phyloP scores from a whole-genome alignment of 1,139 yeast species.

The Zygosaccharomyces sapae region DNA sequence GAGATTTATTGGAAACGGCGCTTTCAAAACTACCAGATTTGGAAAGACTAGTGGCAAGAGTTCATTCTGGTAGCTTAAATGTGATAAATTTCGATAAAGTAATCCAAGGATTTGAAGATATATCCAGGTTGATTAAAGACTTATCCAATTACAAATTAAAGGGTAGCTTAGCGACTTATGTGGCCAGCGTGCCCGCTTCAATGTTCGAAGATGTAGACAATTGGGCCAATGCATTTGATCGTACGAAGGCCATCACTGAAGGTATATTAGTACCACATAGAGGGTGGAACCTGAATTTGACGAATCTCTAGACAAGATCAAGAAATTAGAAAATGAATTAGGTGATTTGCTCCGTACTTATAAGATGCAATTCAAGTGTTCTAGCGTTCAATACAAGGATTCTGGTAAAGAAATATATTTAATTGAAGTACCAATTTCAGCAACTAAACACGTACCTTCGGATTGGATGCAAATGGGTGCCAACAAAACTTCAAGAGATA shows the following conservation, averaged over 20 bases:
- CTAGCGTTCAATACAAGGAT: conserved; percentile 75
- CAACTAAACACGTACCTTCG: conserved; percentile 63
- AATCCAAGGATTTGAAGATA: conserved; percentile 71
- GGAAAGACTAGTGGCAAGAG: conserved; percentile 80
- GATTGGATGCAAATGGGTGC: conserved; percentile 96
- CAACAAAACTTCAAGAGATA: conserved; percentile 85
- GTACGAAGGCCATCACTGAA: conserved; percentile 61
- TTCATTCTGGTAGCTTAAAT: conserved; percentile 77
- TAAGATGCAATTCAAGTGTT: conserved; percentile 62
- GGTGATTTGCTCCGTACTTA: conserved; percentile 53
- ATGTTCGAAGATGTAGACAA: conserved; percentile 49
- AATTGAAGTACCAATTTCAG: conserved; percentile 76
- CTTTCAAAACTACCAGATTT: conserved; percentile 74
- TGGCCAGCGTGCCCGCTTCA: conserved; percentile 53
- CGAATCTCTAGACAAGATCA: conserved; percentile 55
- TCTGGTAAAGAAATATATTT: conserved; percentile 90
- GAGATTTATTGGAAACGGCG: conserved; percentile 52
- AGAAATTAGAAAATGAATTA: conserved; percentile 57
- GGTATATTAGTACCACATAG: conserved; percentile 65
- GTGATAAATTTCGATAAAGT: conserved; percentile 82
- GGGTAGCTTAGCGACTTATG: conserved; percentile 49
- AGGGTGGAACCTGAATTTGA: conserved; percentile 91
- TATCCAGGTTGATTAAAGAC: conserved; percentile 44
- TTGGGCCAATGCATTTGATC: conserved; percentile 86
- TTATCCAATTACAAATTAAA: conserved; percentile 44